Evolutionary conservation across 352 stramenopile species (phyloP), one percentile per base, ranked within the genome.

Genomic region (Phytophthora quininea): DNA sequence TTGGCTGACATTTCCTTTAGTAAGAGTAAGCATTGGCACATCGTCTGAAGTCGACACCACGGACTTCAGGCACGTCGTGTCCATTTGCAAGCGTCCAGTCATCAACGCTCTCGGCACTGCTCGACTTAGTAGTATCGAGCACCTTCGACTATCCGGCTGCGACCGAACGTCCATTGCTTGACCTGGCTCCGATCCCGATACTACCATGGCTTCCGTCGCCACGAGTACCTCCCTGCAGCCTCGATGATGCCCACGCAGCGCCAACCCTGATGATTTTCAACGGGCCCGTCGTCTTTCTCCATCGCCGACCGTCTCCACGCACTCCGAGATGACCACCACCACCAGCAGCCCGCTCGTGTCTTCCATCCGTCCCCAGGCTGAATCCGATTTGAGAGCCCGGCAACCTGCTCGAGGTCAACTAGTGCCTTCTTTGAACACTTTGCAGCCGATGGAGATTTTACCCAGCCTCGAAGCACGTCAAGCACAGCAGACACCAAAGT

Each of bases 11-110:
- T 11, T 11, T 65, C 52, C 40, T 78, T 78, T 64, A 8, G 57
- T 54, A 3, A 84, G 60, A 43, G 79, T 61, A 11, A 87, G 58
- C 0, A 62, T 8, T 32, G 76, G 73, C 19, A 82, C 78, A 38
- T 82, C 72, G 30, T 89, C 65, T n/a, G n/a, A n/a, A n/a, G n/a
- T n/a, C n/a, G n/a, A n/a, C n/a, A n/a, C n/a, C n/a, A n/a, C n/a
- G n/a, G n/a, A n/a, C 19, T 24, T 24, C 19, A 24, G 19, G 19
- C 19, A 24, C 19, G 0, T 24, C 19, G 19, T 24, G 19, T 24
- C 19, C 19, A 24, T 24, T 24, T 24, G 19, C 19, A 24, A 24
- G 19, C 19, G 19, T 24, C 19, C 19, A 24, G 19, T 24, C 19
- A 24, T 24, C 19, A 24, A 24, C 19, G 4, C 27, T 71, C 19